phyloP scores from a whole-genome alignment of 129 eudicot species.

The Pseudognaphalium luteoalbum region DNA sequence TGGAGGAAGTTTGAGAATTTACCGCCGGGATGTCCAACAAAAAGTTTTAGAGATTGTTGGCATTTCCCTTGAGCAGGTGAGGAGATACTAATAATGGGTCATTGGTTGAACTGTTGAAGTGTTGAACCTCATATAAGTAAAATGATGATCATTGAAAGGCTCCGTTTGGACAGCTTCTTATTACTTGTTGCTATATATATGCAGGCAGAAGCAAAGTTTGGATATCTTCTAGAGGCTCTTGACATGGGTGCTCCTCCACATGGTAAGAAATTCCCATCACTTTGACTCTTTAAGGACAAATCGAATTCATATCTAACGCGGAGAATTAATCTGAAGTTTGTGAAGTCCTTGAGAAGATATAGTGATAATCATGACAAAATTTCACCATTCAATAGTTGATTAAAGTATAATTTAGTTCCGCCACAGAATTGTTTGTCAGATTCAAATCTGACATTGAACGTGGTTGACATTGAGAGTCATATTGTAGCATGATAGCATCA shows the following conservation, averaged over 20 bases:
- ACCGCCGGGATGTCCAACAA: constrained; percentile 85
- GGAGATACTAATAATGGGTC: constrained; percentile 9
- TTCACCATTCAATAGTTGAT: background rate
- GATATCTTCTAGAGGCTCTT: constrained; percentile 90
- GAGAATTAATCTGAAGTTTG: background rate
- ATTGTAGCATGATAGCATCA: background rate
- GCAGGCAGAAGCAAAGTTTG: constrained; percentile 98
- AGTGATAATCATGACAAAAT: background rate
- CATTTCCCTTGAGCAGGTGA: constrained; percentile 84
- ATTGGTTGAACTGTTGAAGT: background rate
- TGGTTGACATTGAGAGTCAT: constrained; percentile 11
- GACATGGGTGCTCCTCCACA: constrained; percentile 99
- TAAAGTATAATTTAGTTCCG: background rate
- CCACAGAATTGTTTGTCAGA: background rate
- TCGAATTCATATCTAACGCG: background rate
- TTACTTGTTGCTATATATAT: constrained; percentile 10
- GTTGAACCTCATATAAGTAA: background rate
- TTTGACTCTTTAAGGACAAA: constrained; percentile 17
- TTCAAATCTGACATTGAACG: background rate
- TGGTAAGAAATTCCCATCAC: constrained; percentile 40
- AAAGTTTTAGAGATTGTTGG: constrained; percentile 89
- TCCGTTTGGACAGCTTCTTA: background rate
- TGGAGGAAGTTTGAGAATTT: constrained; percentile 98
- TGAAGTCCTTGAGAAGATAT: background rate
- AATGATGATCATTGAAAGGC: background rate